Percentiles rank a stretch among this genome's conserved stretches.
These are phyloP conservation scores for Fusarium marasasianum DNA, from an alignment of 2,329 filamentous ascomycete genomes.

Conservation along the genomic window DNA sequence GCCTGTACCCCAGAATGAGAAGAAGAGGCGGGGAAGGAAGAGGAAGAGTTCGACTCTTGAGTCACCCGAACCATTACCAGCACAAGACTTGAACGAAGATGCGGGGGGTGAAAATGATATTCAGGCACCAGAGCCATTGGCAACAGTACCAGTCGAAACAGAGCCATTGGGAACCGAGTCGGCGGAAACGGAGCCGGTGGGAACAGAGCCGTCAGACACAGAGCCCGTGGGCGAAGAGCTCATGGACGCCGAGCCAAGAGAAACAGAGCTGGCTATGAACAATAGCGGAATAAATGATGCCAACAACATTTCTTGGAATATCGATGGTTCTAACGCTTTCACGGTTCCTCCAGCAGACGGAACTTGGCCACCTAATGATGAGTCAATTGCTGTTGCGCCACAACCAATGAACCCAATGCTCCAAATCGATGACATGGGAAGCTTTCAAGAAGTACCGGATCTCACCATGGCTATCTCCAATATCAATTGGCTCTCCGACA, in stretches of 20 bases:
- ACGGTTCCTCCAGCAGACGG: background rate
- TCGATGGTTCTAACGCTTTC: background rate
- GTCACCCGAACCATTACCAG: background rate
- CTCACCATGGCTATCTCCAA: background rate
- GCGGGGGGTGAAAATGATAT: background rate
- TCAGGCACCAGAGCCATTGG: background rate
- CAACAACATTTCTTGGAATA: background rate
- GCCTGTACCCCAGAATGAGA: background rate
- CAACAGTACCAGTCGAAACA: background rate
- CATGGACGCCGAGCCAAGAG: background rate
- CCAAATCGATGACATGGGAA: constrained; percentile 1
- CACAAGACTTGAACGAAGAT: background rate
- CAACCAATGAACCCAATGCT: background rate
- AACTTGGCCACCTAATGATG: background rate
- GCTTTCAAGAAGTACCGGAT: background rate
- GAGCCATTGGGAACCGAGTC: background rate
- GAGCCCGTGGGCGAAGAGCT: background rate
- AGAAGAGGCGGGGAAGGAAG: background rate
- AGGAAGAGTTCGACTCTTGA: background rate
- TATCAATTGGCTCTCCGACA: constrained; percentile 15
- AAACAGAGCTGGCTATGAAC: background rate
- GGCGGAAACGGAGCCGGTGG: background rate
- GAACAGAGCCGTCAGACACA: background rate
- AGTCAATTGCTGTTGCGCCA: background rate
- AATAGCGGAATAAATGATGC: background rate